A percentile compares a stretch with the other conserved stretches of the same genome.
Evolutionary conservation across 352 stramenopile genomes (phyloP).

Genomic region (Globisporangium recalcitrans): DNA sequence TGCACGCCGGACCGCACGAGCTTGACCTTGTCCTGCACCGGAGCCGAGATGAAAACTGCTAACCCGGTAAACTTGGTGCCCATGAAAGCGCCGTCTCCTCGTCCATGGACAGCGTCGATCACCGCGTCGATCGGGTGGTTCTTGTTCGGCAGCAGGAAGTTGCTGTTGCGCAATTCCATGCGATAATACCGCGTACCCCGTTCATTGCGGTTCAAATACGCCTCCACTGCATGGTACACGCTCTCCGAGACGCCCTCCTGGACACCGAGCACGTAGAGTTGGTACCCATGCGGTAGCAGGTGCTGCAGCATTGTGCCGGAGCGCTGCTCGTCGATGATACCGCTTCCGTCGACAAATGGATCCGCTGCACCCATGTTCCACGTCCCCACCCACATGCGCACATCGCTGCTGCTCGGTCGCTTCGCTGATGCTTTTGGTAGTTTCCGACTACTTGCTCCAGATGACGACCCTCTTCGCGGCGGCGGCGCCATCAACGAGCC

Average conservation of each 20-base stretch:
- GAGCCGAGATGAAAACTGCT: constrained; percentile 62
- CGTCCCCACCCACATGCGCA: constrained; percentile 77
- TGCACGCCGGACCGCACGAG: constrained; percentile 67
- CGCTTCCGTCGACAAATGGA: constrained; percentile 63
- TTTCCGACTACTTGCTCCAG: constrained; percentile 3
- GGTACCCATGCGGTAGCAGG: constrained; percentile 74
- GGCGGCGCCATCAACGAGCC: constrained; percentile 33
- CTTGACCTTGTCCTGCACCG: constrained; percentile 58
- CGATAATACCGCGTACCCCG: constrained; percentile 53
- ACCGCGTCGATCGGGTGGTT: constrained; percentile 57
- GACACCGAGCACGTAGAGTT: constrained; percentile 82
- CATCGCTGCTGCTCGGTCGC: constrained; percentile 37
- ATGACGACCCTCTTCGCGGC: constrained; percentile 3
- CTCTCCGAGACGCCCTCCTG: constrained; percentile 86
- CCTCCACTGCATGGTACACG: constrained; percentile 74
- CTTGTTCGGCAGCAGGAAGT: constrained; percentile 63
- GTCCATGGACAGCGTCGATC: constrained; percentile 75
- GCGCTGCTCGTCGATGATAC: constrained; percentile 71
- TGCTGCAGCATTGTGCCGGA: constrained; percentile 67
- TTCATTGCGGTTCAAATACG: constrained; percentile 74
- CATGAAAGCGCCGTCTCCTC: constrained; percentile 77
- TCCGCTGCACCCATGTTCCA: constrained; percentile 87
- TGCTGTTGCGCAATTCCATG: constrained; percentile 71
- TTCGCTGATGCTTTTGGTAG: constrained; percentile 16
- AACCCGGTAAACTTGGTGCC: constrained; percentile 84